Evolutionary conservation across 2,329 filamentous ascomycete genomes (phyloP).

Genomic region (Chrysosporium keratinophilum): DNA sequence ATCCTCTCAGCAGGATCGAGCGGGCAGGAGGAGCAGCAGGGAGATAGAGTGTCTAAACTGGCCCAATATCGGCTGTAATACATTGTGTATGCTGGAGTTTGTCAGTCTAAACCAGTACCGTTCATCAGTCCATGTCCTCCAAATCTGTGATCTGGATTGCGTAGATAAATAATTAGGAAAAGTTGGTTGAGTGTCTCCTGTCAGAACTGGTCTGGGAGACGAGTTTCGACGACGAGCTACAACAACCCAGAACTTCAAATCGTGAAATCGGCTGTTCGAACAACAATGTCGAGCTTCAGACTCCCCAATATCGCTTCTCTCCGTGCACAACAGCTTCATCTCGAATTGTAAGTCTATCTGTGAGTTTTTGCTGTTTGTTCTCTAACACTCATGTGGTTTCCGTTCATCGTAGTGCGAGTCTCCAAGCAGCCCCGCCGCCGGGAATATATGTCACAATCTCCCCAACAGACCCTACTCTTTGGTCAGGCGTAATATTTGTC

Average conservation of each 20-base stretch:
- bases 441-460: conserved; percentile 80
- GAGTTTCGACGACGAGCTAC: background rate
- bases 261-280: background rate
- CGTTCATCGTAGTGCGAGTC: conserved; percentile 51
- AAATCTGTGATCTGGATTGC: too few relatives aligned
- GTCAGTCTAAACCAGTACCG: too few relatives aligned
- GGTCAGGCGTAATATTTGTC: conserved; percentile 87
- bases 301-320: conserved; percentile 42
- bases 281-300: conserved; percentile 27
- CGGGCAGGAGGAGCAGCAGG: background rate
- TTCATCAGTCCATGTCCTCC: too few relatives aligned
- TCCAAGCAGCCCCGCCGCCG: conserved; percentile 72
- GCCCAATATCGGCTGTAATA: too few relatives aligned
- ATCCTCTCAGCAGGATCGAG: background rate
- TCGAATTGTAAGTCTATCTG: conserved; percentile 62
- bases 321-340: conserved; percentile 63
- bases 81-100: too few relatives aligned
- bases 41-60: background rate
- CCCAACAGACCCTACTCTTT: conserved; percentile 67
- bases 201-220: too few relatives aligned
- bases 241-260: background rate
- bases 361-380: background rate
- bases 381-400: background rate
- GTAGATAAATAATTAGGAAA: too few relatives aligned
- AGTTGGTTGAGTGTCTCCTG: too few relatives aligned